Evolutionary conservation across 805 yeast species (phyloP).

Genomic region (Saturnispora diversa): DNA sequence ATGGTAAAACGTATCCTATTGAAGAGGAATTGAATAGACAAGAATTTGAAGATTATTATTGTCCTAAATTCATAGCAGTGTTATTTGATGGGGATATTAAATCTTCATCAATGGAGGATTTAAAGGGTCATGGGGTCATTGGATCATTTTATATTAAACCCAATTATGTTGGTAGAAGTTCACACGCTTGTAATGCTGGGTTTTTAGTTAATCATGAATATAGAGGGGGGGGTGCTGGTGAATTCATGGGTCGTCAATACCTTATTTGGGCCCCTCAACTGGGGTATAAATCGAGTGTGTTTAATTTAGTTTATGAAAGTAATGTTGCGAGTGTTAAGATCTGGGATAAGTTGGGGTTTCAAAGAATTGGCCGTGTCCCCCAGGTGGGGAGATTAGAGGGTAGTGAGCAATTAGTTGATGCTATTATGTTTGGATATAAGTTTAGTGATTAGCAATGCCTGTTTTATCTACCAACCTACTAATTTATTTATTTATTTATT

Average conservation of each 20-base stretch:
- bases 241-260: conserved; percentile 58
- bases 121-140: conserved; percentile 34
- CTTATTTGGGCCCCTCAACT: conserved; percentile 64
- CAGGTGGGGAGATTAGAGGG: conserved; percentile 73
- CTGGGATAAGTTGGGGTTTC: conserved; percentile 82
- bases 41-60: conserved; percentile 60
- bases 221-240: conserved; percentile 61
- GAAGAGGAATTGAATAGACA: conserved; percentile 33
- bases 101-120: conserved; percentile 9
- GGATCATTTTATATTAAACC: conserved; percentile 84
- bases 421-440: conserved; percentile 67
- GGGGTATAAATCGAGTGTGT: conserved; percentile 78
- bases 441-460: conserved; percentile 10
- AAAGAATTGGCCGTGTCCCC: conserved; percentile 64
- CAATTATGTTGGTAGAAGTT: conserved; percentile 75
- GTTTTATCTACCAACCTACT: neutral
- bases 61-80: conserved; percentile 56
- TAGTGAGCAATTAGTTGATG: conserved; percentile 54
- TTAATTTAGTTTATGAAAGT: conserved; percentile 78
- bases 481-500: conserved; percentile 3
- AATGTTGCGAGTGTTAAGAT: conserved; percentile 66
- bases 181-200: conserved; percentile 85
- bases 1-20: conserved; percentile 72
- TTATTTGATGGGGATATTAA: conserved; percentile 39
- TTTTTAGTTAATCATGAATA: conserved; percentile 55